Base-by-base conservation (phyloP, 2,329 filamentous ascomycete species). In the Penicillium sp. region DNA sequence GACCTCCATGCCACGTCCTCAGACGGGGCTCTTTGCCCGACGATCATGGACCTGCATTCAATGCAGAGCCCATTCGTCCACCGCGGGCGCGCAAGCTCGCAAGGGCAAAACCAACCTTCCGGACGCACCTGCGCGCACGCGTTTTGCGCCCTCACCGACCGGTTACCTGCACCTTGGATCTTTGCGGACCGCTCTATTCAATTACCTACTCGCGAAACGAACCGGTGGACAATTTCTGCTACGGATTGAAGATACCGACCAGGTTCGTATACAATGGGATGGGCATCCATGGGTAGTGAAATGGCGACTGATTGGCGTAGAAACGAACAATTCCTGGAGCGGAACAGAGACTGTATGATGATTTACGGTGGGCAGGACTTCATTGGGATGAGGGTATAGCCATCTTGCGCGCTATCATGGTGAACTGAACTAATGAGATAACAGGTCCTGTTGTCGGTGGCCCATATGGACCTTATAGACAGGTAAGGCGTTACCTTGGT, bases 121-220 rank as follows among this genome's bases (percentile, higher is more conserved):
- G 27, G 76, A 78, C 27, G 75, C 71, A 7, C 89, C 90, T 46
- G 86, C 86, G 57, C 82, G 91, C 72, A 91, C 95, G 19, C 88
- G 95, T 47, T 99, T 99, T 75, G 95, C 96, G 1, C 95, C 95
- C 0, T 98, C 95, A 1, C 95, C 95, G 0, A 99, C 95, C 0
- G 95, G 95, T 1, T 93, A 93, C 68, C 82, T 99, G 24, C 95
- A 99, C 75, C 81, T 99, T 13, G 95, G 95, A 4, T 96, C 93
- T 0, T 76, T 99, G 35, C 84, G 95, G 57, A 99, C 95, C 0
- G 96, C 96, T 0, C 77, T 99, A n/a, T 98, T 92, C 79, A 98
- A 96, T 69, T 97, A 93, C 65, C 79, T 99, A 4, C 82, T 96
- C n/a, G 93, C 95, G 0, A 90, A 88, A 68, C 86, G 89, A 3